A percentile compares a stretch with the other conserved stretches of the same genome.
These are phyloP conservation scores for Celoporthe dispersa DNA, from an alignment of 2,329 filamentous ascomycete species.

Conservation along the genomic window DNA sequence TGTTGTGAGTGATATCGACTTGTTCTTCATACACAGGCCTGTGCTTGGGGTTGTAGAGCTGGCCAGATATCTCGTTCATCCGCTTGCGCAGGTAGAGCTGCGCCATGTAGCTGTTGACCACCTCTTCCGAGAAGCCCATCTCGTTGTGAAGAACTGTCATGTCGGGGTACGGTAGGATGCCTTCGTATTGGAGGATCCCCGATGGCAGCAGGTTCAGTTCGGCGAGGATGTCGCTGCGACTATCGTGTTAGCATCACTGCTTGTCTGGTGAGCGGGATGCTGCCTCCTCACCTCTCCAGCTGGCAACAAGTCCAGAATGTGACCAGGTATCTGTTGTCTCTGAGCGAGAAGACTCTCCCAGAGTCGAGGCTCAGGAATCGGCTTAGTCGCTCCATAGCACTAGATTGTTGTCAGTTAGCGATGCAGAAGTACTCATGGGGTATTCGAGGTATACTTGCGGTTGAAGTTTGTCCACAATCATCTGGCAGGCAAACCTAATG, in stretches of 20 bases:
- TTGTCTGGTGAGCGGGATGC: neutral
- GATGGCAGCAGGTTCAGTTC: slow-evolving; percentile 73
- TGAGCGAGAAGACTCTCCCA: slow-evolving; percentile 39
- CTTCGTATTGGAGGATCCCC: slow-evolving; percentile 63
- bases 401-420: slow-evolving; percentile 33
- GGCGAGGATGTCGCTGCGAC: slow-evolving; percentile 79
- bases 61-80: slow-evolving; percentile 65
- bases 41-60: slow-evolving; percentile 55
- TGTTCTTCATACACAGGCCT: slow-evolving; percentile 12
- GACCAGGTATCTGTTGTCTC: slow-evolving; percentile 70
- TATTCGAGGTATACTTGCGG: slow-evolving; percentile 55
- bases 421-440: neutral
- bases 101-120: slow-evolving; percentile 64
- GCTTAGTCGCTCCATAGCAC: slow-evolving; percentile 54
- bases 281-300: slow-evolving; percentile 71
- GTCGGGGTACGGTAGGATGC: slow-evolving; percentile 70
- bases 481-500: slow-evolving; percentile 60
- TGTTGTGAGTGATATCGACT: slow-evolving; percentile 46
- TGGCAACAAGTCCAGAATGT: slow-evolving; percentile 95
- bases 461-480: slow-evolving; percentile 74
- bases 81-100: slow-evolving; percentile 69
- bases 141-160: slow-evolving; percentile 48
- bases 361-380: neutral
- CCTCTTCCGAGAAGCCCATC: slow-evolving; percentile 49
- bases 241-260: slow-evolving; percentile 28